Evolutionary conservation across 2,329 filamentous ascomycete species (phyloP), one percentile per base, ranked within the genome.

Genomic region (Colletotrichum navitas): DNA sequence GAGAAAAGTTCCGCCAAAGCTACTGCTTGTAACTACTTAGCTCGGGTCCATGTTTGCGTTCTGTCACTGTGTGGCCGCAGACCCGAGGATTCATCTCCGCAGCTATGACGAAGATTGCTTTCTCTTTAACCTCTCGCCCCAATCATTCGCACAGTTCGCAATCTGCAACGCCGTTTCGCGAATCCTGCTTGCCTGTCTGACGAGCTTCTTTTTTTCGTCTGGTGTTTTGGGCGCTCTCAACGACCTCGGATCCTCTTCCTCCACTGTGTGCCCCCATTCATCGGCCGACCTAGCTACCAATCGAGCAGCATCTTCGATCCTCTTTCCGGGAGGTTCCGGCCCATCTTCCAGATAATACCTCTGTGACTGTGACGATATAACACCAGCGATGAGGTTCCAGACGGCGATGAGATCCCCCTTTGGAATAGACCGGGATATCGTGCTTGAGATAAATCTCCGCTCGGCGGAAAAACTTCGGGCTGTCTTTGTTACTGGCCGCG

Each of bases 341-440:
- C 49, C 73, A 56, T 71, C 49, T 79, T 98, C 96, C 0, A 94
- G 91, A 78, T 98, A 97, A 82, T 95, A 98, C 80, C 98, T 96
- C 55, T 93, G 90, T 0, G 96, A 96, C 83, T 98, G 98, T 0
- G 93, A 96, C 80, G 98, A 97, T 94, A 99, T 98, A 94, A 99
- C 97, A 69, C 72, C 74, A 5, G 76, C 77, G 69, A 77, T 77
- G 54, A 78, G 68, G 59, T 77, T 76, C 61, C 77, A 74, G 10
- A 78, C 77, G 7, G 77, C 77, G 61, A 77, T 74, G 47, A 77
- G 74, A 47, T 78, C 76, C 72, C 65, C 71, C 60, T 65, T 76
- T 54, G 41, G 75, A 36, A 70, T 75, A 56, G 41, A 73, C 39
- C 45, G 63, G 12, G 71, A 49, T 54, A 74, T 72, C n/a, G 71